phyloP scores from a whole-genome alignment of 129 eudicot species.

The Artemisia annua region DNA sequence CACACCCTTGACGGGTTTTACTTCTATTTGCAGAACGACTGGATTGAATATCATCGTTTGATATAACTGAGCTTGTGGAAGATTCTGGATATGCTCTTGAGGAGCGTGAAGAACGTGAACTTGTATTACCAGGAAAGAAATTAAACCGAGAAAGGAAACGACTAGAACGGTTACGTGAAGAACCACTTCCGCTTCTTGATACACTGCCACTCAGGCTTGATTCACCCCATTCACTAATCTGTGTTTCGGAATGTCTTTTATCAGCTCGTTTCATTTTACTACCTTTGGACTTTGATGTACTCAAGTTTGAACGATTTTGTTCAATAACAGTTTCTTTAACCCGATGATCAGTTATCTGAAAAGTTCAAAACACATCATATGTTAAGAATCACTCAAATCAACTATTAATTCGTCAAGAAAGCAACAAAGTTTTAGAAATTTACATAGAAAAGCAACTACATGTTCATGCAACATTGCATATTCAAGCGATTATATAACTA shows the following conservation, averaged over 20 bases:
- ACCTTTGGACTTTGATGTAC: constrained; percentile 48
- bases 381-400: too few relatives aligned
- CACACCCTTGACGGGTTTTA: constrained; percentile 49
- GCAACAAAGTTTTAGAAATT: not conserved
- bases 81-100: constrained; percentile 58
- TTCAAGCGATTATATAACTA: not conserved
- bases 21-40: constrained; percentile 35
- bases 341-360: constrained; percentile 48
- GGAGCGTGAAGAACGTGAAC: constrained; percentile 74
- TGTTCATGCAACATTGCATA: not conserved
- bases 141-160: constrained; percentile 87
- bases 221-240: constrained; percentile 66
- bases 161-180: constrained; percentile 59
- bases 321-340: constrained; percentile 39
- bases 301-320: constrained; percentile 29
- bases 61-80: constrained; percentile 51
- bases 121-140: constrained; percentile 65
- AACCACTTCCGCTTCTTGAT: constrained; percentile 50
- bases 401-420: not conserved
- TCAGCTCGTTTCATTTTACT: constrained; percentile 43
- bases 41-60: constrained; percentile 43
- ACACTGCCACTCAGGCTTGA: constrained; percentile 45
- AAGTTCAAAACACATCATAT: not conserved
- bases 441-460: not conserved
- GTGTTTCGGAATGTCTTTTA: constrained; percentile 45